Base-by-base conservation (phyloP, 345 rosid species). In the Ceriops zippeliana region DNA sequence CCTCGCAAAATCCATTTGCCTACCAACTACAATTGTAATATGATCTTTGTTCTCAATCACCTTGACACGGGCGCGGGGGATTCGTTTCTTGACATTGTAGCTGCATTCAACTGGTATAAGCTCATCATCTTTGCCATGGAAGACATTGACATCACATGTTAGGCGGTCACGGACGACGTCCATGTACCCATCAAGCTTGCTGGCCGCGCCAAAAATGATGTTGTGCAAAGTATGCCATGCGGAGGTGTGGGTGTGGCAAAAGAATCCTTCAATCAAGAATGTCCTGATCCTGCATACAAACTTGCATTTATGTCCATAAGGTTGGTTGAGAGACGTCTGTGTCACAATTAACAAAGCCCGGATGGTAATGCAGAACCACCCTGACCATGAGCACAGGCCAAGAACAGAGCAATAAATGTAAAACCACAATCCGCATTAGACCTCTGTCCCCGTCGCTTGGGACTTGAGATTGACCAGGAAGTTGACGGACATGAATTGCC, bases 181-280 rank as follows among this genome's bases (percentile, higher is more conserved):
- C 26, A 92, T 65, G 77, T 96, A 96, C 26, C 78, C 82, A 5
- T 92, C 99, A 20, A 96, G 82, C 78, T 89, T 89, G 79, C 86
- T 83, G 31, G 90, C 98, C 0, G 87, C 80, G 52, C 99, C 99
- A 65, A 85, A 96, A 5, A 96, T 90, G 26, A 96, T 84, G 85
- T 96, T 96, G 90, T 96, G 99, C 24, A 96, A 84, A 1, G 99
- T 90, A 72, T 96, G 99, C 99, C 99, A 92, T 4, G 93, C 92
- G 1, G 98, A 93, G 17, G 86, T 90, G 51, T 90, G 96, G 47
- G 98, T 90, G 83, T 96, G 99, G 83, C 97, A 89, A 64, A 85
- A 86, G 75, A 92, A 96, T 34, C 98, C 99, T 79, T 92, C 99
- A 28, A 92, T 66, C 81, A 96, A 79, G 75, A 76, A 96, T 51